These are phyloP conservation scores for Brassica balearica DNA, from an alignment of 441 rosid genomes.

Conservation along the genomic window DNA sequence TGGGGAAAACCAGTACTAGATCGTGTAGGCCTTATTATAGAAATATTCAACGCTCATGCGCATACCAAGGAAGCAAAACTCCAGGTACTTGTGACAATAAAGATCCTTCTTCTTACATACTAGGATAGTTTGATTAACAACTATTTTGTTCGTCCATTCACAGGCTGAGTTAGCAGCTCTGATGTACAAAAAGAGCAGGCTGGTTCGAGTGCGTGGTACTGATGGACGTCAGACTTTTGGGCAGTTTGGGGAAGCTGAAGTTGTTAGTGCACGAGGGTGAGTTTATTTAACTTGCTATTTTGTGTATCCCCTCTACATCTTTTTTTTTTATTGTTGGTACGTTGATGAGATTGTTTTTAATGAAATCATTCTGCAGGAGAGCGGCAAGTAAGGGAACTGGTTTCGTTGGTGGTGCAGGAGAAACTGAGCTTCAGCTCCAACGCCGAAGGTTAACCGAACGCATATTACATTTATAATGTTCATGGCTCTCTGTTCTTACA, in stretches of 20 bases:
- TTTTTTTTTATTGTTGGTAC: conserved; percentile 11
- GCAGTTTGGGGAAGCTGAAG: conserved; percentile 86
- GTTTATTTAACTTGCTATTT: conserved; percentile 31
- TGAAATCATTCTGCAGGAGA: conserved; percentile 64
- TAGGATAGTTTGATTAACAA: conserved; percentile 15
- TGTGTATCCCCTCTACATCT: neutral
- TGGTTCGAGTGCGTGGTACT: conserved; percentile 80
- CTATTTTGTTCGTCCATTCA: conserved; percentile 32
- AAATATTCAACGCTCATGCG: conserved; percentile 95
- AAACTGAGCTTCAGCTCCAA: conserved; percentile 98
- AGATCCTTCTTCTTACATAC: neutral
- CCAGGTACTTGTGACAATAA: conserved; percentile 58
- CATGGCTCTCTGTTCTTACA: conserved; percentile 7
- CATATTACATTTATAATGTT: conserved; percentile 1
- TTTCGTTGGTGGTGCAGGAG: conserved; percentile 96
- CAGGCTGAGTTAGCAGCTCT: conserved; percentile 94
- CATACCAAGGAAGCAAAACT: conserved; percentile 90
- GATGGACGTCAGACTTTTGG: conserved; percentile 84
- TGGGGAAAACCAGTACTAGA: conserved; percentile 89
- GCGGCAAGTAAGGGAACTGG: conserved; percentile 88
- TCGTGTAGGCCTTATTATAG: conserved; percentile 92
- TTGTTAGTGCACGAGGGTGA: conserved; percentile 98
- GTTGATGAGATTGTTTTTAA: conserved; percentile 14
- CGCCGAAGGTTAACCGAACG: conserved; percentile 54
- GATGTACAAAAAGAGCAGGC: conserved; percentile 86